Conservation (phyloP, 352 stramenopile genomes). For the Ochromonadaceae sp. region DNA sequence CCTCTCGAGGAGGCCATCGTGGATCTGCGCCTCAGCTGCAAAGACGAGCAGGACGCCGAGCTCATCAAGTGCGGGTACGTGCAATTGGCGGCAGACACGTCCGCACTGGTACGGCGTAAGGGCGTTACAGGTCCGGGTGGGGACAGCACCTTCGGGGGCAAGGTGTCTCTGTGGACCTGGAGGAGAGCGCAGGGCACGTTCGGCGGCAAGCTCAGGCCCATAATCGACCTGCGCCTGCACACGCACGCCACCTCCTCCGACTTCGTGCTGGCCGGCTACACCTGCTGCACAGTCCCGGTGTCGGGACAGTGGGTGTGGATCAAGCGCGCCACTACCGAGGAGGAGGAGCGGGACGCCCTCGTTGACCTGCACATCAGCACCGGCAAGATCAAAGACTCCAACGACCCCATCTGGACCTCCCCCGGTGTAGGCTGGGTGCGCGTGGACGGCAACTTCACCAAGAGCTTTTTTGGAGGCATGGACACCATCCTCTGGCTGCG, state of each 20-base stretch:
- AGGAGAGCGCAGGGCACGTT: not conserved
- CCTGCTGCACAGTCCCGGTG: not conserved
- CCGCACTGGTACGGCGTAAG: no score
- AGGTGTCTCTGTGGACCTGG: conserved; percentile 5
- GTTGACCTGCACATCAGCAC: conserved; percentile 10
- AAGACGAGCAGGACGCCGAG: not conserved
- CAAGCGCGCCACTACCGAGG: not conserved
- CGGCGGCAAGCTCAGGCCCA: conserved; percentile 4
- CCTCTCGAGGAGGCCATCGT: not conserved
- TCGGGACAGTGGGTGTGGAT: conserved; percentile 1
- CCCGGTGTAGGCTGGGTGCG: conserved; percentile 9
- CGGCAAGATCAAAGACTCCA: not conserved
- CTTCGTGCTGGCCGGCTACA: conserved; percentile 6
- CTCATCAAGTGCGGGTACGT: not conserved
- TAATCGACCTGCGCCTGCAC: conserved; percentile 5
- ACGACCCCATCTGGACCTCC: not conserved
- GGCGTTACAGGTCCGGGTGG: no score
- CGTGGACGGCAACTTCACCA: conserved; percentile 14
- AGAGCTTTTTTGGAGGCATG: not conserved
- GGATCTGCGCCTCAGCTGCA: not conserved
- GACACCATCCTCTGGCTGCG: conserved; percentile 11
- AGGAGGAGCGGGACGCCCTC: conserved; percentile 8
- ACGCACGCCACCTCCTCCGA: not conserved
- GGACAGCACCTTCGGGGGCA: conserved; percentile 10
- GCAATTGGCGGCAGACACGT: not conserved